Evolutionary conservation across 1,139 yeast genomes (phyloP), one percentile per base, ranked within the genome.

Genomic region (Blastobotrys illinoisensis): DNA sequence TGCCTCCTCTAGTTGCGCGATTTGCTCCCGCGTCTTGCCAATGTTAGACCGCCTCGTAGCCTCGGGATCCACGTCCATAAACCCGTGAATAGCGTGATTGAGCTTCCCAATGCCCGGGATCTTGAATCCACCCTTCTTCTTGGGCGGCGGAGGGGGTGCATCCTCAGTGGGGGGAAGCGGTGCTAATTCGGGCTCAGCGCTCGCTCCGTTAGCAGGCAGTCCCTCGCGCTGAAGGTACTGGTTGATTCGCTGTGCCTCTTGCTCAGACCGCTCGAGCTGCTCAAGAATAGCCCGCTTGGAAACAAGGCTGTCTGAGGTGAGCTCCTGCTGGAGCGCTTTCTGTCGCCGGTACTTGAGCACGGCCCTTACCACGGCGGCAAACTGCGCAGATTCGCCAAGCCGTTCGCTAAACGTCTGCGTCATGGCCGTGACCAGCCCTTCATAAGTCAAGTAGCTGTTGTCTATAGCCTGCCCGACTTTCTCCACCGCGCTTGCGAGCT

Each of bases 371-470:
- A 86, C 84, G 5, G 78, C 76, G 0, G 95, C 82, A 70, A 86
- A 83, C 64, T 87, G 89, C 13, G 86, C 90, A 16, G 88, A 81
- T 66, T 91, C 97, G 5, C 88, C 84, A 36, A 91, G 73, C 3
- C 96, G 96, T 66, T 91, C 98, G 45, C 88, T 80, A 62, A 90
- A 85, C 54, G 83, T 81, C 9, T 88, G 80, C 58, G 88, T 84
- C 48, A 91, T 74, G 48, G 82, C 81, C 45, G 82, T 79, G n/a
- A 86, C 83, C 20, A 91, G 74, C 4, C 82, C 76, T 59, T 85
- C 87, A 44, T 89, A 77, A 13, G 87, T 78, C 46, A 85, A 75
- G 56, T 82, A 84, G 40, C 84, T 82, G 47, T 87, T 79, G 66
- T 89, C 97, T 64, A 86, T 84, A 0, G 87, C 84, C 65, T 86